A percentile compares a stretch with the other conserved stretches of the same genome.
phyloP scores from a whole-genome alignment of 164 flowering plant species.

The Stephania cephalantha region DNA sequence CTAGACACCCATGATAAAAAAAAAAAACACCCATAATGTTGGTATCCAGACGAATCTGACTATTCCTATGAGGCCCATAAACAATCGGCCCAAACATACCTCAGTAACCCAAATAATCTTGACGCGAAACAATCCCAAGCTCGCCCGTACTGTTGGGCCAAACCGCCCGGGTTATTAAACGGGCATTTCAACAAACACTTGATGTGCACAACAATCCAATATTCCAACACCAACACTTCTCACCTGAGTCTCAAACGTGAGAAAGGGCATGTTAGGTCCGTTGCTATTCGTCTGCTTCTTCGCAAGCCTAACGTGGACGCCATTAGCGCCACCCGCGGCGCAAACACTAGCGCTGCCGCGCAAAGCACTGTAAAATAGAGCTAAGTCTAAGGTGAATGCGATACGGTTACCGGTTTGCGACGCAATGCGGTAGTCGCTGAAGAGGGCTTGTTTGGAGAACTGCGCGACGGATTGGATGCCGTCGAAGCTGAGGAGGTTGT shows the following conservation, averaged over 20 bases:
- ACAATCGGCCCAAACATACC: too few relatives aligned
- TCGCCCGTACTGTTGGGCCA: too few relatives aligned
- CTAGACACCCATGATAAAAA: too few relatives aligned
- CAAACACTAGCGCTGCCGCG: constrained; percentile 59
- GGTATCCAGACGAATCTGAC: too few relatives aligned
- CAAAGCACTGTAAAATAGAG: constrained; percentile 82
- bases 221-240: not conserved
- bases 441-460: constrained; percentile 63
- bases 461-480: constrained; percentile 84
- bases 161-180: not conserved
- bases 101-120: too few relatives aligned
- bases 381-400: constrained; percentile 71
- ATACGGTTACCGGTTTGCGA: constrained; percentile 83
- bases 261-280: constrained; percentile 68
- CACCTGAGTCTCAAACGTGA: constrained; percentile 72
- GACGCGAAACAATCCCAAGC: too few relatives aligned
- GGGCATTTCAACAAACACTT: not conserved
- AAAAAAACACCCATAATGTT: too few relatives aligned
- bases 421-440: constrained; percentile 78
- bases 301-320: constrained; percentile 77
- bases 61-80: too few relatives aligned
- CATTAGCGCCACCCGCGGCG: constrained; percentile 20
- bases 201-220: not conserved
- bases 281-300: constrained; percentile 76
- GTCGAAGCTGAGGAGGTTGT: constrained; percentile 74